phyloP scores from a whole-genome alignment of 2,329 filamentous ascomycete genomes.

The Balansia obtecta region DNA sequence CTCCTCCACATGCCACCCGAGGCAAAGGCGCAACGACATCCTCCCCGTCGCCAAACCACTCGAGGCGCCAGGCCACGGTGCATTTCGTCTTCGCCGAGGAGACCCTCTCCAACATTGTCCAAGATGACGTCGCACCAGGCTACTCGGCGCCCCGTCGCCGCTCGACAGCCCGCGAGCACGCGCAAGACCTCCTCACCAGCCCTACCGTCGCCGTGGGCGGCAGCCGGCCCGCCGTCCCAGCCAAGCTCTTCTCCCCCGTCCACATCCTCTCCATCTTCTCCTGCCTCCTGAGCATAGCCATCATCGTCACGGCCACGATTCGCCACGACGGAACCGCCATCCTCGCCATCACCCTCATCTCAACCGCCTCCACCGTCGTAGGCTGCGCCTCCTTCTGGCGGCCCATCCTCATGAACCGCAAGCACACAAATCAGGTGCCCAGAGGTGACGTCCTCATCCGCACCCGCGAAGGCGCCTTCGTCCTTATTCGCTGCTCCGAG shows the following conservation, averaged over 20 bases:
- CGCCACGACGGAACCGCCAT: conserved; percentile 25
- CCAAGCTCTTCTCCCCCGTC: conserved; percentile 36
- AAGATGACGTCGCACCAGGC: not conserved
- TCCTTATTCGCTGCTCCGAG: conserved; percentile 45
- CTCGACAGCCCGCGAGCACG: conserved; percentile 25
- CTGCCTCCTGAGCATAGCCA: conserved; percentile 33
- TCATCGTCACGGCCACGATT: conserved; percentile 29
- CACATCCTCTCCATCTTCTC: conserved; percentile 41
- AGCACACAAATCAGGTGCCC: conserved; percentile 35
- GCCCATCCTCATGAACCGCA: conserved; percentile 39
- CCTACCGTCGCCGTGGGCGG: conserved; percentile 25
- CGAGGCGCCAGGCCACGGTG: not conserved
- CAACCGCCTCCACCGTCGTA: conserved; percentile 38
- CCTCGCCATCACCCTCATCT: conserved; percentile 37
- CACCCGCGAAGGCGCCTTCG: conserved; percentile 46
- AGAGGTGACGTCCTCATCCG: conserved; percentile 48
- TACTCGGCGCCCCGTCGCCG: conserved; percentile 11
- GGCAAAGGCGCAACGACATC: not conserved
- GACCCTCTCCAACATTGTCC: conserved; percentile 2
- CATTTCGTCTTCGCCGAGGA: conserved; percentile 7
- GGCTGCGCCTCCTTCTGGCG: conserved; percentile 47
- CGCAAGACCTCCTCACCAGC: conserved; percentile 31
- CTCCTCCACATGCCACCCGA: not conserved
- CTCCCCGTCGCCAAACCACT: not conserved
- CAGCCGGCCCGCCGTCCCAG: conserved; percentile 34